phyloP scores from a whole-genome alignment of 2,329 filamentous ascomycete species.

The Sporothrix phasma region DNA sequence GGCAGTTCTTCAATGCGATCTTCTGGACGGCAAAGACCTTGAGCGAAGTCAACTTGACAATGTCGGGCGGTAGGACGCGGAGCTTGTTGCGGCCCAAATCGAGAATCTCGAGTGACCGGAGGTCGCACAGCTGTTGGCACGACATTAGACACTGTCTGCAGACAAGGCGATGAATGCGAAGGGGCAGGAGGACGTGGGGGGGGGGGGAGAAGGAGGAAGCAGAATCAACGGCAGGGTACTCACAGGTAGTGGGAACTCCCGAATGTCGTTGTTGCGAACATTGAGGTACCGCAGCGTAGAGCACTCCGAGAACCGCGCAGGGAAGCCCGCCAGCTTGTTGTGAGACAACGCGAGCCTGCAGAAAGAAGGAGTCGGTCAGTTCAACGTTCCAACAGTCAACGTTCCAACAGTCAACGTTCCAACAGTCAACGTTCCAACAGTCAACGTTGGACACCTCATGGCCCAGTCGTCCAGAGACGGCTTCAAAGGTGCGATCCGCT shows the following conservation, averaged over 20 bases:
- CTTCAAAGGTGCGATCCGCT: neutral
- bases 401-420: neutral
- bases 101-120: slow-evolving; percentile 81
- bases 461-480: neutral
- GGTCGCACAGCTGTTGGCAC: slow-evolving; percentile 61
- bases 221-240: slow-evolving; percentile 15
- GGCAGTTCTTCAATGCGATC: slow-evolving; percentile 82
- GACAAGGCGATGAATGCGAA: slow-evolving; percentile 14
- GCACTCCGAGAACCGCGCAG: slow-evolving; percentile 63
- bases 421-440: too few species aligned
- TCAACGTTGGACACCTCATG: neutral
- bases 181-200: neutral
- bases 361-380: neutral
- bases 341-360: slow-evolving; percentile 68
- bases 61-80: slow-evolving; percentile 63
- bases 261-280: slow-evolving; percentile 64
- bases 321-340: slow-evolving; percentile 62
- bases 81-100: slow-evolving; percentile 87
- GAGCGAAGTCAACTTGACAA: slow-evolving; percentile 70
- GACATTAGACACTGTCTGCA: neutral
- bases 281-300: slow-evolving; percentile 71
- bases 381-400: neutral
- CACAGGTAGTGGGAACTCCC: slow-evolving; percentile 50
- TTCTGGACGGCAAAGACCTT: slow-evolving; percentile 83
- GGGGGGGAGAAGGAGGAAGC: neutral